Conservation (phyloP, 176 grass and related monocot species). For the Oryza australiensis region DNA sequence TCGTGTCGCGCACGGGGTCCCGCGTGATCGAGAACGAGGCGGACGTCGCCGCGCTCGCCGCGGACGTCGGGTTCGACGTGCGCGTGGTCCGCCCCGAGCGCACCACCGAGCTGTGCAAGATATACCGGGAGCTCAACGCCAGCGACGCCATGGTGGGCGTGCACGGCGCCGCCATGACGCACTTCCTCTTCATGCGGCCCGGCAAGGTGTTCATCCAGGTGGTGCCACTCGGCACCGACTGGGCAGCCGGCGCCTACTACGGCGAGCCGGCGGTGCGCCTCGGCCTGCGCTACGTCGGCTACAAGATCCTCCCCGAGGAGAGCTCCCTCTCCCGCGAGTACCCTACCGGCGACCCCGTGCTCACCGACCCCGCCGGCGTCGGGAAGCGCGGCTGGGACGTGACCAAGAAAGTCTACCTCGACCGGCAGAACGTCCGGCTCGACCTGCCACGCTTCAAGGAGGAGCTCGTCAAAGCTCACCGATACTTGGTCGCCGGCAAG, state of each 20-base stretch:
- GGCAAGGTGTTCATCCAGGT: constrained; percentile 88
- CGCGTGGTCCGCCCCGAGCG: constrained; percentile 57
- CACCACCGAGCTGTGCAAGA: constrained; percentile 67
- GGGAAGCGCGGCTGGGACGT: constrained; percentile 74
- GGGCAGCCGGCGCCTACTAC: constrained; percentile 71
- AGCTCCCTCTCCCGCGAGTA: constrained; percentile 73
- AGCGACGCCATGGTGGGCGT: constrained; percentile 97
- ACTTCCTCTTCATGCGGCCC: constrained; percentile 84
- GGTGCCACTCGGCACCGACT: constrained; percentile 69
- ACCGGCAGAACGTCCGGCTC: constrained; percentile 73
- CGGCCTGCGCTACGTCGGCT: constrained; percentile 62
- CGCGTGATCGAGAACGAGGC: constrained; percentile 81
- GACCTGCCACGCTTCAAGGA: constrained; percentile 61
- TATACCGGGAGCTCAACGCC: constrained; percentile 65
- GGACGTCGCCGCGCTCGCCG: constrained; percentile 35
- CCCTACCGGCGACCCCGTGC: constrained; percentile 60
- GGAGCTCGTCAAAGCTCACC: constrained; percentile 50
- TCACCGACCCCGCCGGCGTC: constrained; percentile 68
- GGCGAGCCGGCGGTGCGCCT: constrained; percentile 58
- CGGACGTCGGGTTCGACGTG: constrained; percentile 62
- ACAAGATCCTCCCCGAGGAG: constrained; percentile 74
- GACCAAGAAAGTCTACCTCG: constrained; percentile 89
- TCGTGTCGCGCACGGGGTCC: constrained; percentile 62
- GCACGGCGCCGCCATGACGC: constrained; percentile 94
- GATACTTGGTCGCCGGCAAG: constrained; percentile 46